Conservation (phyloP, 345 rosid genomes). For the Cardamine chenopodiifolia region DNA sequence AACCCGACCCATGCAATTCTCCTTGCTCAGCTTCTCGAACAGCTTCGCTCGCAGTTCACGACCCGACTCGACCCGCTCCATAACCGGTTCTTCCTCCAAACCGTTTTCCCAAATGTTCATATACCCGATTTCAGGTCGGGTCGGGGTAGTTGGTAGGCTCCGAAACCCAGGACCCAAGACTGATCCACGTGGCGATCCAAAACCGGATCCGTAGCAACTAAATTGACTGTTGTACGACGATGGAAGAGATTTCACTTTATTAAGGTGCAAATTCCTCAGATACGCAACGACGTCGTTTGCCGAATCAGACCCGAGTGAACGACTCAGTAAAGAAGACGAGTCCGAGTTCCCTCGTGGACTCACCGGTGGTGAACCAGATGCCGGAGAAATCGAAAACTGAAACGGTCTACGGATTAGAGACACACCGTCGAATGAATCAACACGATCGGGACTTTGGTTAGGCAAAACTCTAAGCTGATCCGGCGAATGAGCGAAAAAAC, state of each 20-base stretch:
- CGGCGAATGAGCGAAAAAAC: constrained; percentile 94
- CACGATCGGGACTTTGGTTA: constrained; percentile 61
- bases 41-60: constrained; percentile 65
- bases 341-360: constrained; percentile 65
- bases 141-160: constrained; percentile 60
- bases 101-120: constrained; percentile 55
- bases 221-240: constrained; percentile 49
- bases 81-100: constrained; percentile 65
- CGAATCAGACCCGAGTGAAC: constrained; percentile 50
- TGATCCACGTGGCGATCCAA: constrained; percentile 64
- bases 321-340: constrained; percentile 53
- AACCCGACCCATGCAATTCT: constrained; percentile 50
- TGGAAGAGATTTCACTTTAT: constrained; percentile 61
- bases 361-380: constrained; percentile 59
- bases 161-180: constrained; percentile 56
- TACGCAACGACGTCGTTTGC: constrained; percentile 60
- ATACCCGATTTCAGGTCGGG: constrained; percentile 44
- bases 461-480: constrained; percentile 78
- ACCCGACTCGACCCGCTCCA: constrained; percentile 94
- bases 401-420: constrained; percentile 45
- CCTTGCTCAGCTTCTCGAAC: constrained; percentile 70
- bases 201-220: constrained; percentile 41
- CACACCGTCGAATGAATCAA: constrained; percentile 51
- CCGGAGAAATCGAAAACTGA: constrained; percentile 59
- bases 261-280: constrained; percentile 66